Percentiles rank a stretch among this genome's conserved stretches.
Evolutionary conservation across 2,329 filamentous ascomycete genomes (phyloP).

Genomic region (Massarina eburnea): DNA sequence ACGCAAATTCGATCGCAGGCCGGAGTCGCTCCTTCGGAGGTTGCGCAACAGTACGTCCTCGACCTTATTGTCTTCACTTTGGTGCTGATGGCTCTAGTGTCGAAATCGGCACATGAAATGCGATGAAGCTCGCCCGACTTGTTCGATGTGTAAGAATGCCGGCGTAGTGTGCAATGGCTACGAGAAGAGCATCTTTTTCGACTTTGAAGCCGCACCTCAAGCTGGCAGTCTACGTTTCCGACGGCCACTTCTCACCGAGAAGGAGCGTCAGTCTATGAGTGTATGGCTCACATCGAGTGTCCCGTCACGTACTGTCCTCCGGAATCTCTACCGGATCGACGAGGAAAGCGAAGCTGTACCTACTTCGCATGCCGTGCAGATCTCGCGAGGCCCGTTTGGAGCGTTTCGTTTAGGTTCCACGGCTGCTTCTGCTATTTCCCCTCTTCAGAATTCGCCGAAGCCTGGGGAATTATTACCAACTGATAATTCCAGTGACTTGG

Average conservation of each 20-base stretch:
- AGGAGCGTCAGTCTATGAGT: constrained; percentile 40
- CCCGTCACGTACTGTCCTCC: constrained; percentile 22
- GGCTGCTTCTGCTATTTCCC: too few relatives aligned
- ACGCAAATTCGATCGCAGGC: too few relatives aligned
- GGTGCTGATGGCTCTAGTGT: constrained; percentile 26
- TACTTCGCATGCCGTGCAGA: constrained; percentile 7
- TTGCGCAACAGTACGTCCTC: constrained; percentile 12
- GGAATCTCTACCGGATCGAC: constrained; percentile 26
- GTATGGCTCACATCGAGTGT: constrained; percentile 39
- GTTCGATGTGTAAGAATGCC: constrained; percentile 41
- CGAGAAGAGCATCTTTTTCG: constrained; percentile 43
- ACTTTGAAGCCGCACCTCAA: constrained; percentile 21
- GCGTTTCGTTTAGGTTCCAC: constrained; percentile 11
- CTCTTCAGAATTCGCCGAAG: too few relatives aligned
- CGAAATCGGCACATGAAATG: constrained; percentile 49
- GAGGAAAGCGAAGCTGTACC: constrained; percentile 22
- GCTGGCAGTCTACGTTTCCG: constrained; percentile 35
- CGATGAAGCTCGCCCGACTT: constrained; percentile 47
- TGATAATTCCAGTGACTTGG: too few relatives aligned
- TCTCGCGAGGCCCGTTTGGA: constrained; percentile 16
- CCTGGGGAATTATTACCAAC: too few relatives aligned
- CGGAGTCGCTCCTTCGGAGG: constrained; percentile 16
- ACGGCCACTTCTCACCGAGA: constrained; percentile 48
- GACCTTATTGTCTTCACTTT: not conserved
- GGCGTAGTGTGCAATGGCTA: constrained; percentile 47